Evolutionary conservation across 1,284 basidiomycete species (phyloP).

Genomic region (Phlebopus sp.): DNA sequence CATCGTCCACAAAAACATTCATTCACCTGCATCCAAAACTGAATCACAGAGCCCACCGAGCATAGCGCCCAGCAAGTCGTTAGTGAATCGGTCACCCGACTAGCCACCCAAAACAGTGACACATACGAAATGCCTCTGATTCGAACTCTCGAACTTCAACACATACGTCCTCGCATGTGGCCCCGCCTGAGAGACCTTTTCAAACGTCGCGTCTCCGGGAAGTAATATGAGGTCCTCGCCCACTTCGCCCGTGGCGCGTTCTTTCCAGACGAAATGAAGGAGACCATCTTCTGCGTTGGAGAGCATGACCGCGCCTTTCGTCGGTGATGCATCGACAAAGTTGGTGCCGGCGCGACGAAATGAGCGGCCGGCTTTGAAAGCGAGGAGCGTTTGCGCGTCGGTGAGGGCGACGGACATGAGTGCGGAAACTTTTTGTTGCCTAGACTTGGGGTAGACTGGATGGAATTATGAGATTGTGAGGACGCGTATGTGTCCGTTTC

Average conservation of each 20-base stretch:
- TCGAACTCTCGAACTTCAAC: constrained; percentile 77
- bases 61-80: constrained; percentile 4
- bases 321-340: constrained; percentile 59
- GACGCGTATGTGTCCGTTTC: constrained; percentile 20
- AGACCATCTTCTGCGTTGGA: constrained; percentile 69
- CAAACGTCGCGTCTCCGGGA: constrained; percentile 74
- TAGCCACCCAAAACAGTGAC: too few relatives aligned
- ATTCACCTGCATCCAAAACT: constrained; percentile 84
- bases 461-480: too few relatives aligned
- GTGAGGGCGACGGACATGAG: constrained; percentile 31
- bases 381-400: constrained; percentile 46
- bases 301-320: constrained; percentile 70
- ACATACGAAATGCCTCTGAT: constrained; percentile 79
- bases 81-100: constrained; percentile 10
- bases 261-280: constrained; percentile 76
- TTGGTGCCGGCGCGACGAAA: constrained; percentile 64
- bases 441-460: too few relatives aligned
- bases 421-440: too few relatives aligned
- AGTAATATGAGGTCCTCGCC: constrained; percentile 81
- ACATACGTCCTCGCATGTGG: constrained; percentile 67
- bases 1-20: background rate
- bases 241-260: constrained; percentile 53
- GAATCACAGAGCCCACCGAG: background rate
- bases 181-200: constrained; percentile 56
- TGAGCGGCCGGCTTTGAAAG: constrained; percentile 79